Evolutionary conservation across 164 flowering plant genomes (phyloP).

Genomic region (Annona cherimola): DNA sequence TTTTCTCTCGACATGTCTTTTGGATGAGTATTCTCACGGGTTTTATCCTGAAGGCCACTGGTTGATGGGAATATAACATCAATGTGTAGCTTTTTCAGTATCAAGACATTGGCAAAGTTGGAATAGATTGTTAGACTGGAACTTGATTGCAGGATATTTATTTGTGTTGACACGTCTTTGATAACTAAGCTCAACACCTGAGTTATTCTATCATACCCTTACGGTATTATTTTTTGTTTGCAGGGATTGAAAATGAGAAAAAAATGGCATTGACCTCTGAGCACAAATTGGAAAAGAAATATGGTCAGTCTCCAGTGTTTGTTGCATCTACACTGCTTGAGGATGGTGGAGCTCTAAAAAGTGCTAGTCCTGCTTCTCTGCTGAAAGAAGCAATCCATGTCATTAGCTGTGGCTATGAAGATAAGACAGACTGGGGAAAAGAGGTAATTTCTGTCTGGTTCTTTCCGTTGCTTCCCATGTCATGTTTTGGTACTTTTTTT

Average conservation of each 20-base stretch:
- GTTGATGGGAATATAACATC: neutral
- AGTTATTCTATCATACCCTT: too few relatives aligned
- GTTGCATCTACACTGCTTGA: slow-evolving; percentile 59
- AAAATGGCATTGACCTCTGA: slow-evolving; percentile 34
- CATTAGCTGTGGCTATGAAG: slow-evolving; percentile 75
- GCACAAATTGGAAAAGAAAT: slow-evolving; percentile 55
- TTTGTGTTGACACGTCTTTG: too few relatives aligned
- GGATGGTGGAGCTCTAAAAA: slow-evolving; percentile 46
- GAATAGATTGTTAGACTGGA: too few relatives aligned
- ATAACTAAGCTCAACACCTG: too few relatives aligned
- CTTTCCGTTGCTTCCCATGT: neutral
- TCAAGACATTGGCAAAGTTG: too few relatives aligned
- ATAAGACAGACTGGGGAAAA: slow-evolving; percentile 79
- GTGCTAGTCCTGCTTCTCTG: slow-evolving; percentile 49
- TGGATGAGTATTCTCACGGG: neutral
- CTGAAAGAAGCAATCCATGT: slow-evolving; percentile 81
- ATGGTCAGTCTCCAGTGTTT: slow-evolving; percentile 72
- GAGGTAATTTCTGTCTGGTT: slow-evolving; percentile 34
- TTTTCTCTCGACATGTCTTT: neutral
- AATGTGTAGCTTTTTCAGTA: too few relatives aligned
- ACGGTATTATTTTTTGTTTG: neutral
- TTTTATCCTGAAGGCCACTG: neutral
- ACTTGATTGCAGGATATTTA: too few relatives aligned
- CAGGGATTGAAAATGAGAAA: slow-evolving; percentile 43
- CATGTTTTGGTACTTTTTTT: neutral